These are phyloP conservation scores for Dryas octopetala DNA, from an alignment of 306 rosid species.

Conservation along the genomic window DNA sequence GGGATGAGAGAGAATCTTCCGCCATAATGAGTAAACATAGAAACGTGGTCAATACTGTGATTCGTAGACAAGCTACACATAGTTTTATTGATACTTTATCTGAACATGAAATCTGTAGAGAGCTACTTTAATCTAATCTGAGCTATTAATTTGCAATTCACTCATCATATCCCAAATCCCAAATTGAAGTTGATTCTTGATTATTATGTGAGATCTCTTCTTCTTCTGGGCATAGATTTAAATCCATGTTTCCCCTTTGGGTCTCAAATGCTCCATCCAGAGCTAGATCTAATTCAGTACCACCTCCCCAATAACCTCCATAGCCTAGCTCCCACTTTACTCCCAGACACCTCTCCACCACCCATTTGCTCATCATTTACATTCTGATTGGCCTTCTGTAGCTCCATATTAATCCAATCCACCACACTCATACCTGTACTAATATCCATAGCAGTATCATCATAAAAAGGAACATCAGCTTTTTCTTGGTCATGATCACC, in stretches of 20 bases:
- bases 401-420: constrained; percentile 50
- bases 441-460: constrained; percentile 9
- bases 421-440: constrained; percentile 20
- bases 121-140: background rate
- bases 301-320: constrained; percentile 33
- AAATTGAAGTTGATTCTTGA: constrained; percentile 45
- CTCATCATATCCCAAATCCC: constrained; percentile 48
- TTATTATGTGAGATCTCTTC: constrained; percentile 15
- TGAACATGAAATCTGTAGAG: background rate
- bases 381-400: constrained; percentile 23
- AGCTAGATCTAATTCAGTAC: constrained; percentile 18
- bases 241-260: constrained; percentile 13
- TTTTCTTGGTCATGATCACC: background rate
- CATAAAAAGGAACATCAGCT: background rate
- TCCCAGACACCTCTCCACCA: constrained; percentile 7
- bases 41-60: no score
- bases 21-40: no score
- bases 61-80: no score
- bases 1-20: no score
- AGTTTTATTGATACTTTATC: background rate
- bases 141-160: background rate
- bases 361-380: background rate
- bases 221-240: constrained; percentile 19
- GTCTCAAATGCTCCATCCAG: constrained; percentile 28
- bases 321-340: constrained; percentile 22